Conservation (phyloP, 2,329 filamentous ascomycete genomes). For the Beauveria sp. region DNA sequence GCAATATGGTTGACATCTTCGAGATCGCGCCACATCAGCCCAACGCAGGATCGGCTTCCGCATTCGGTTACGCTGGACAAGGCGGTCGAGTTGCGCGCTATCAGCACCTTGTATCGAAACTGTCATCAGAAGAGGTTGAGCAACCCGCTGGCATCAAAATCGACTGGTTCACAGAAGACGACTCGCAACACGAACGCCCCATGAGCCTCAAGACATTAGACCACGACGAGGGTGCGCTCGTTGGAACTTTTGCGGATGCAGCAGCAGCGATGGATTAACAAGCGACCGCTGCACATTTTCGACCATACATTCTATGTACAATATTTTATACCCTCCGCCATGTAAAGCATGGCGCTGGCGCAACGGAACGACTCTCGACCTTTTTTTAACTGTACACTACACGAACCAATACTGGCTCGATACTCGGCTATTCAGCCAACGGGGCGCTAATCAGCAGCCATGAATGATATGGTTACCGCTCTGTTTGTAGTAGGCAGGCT, state of each 20-base stretch:
- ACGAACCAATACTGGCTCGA: not conserved
- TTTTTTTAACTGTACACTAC: conserved; percentile 3
- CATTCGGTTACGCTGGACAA: conserved; percentile 45
- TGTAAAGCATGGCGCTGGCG: not conserved
- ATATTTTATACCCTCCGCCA: conserved; percentile 7
- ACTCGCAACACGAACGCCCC: conserved; percentile 32
- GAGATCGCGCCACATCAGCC: conserved; percentile 51
- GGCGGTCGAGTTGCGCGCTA: conserved; percentile 50
- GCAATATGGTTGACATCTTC: conserved; percentile 62
- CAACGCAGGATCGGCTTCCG: conserved; percentile 25
- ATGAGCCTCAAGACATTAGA: conserved; percentile 27
- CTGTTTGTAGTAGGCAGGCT: not conserved
- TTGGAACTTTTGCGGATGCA: conserved; percentile 54
- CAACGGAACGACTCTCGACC: not conserved
- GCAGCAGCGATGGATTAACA: conserved; percentile 41
- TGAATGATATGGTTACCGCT: not conserved
- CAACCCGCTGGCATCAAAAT: conserved; percentile 36
- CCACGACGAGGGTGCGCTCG: conserved; percentile 35
- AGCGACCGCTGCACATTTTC: not conserved
- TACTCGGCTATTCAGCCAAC: not conserved
- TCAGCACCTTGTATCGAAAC: conserved; percentile 53
- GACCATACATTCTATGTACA: conserved; percentile 5
- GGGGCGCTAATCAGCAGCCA: not conserved
- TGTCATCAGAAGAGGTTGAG: conserved; percentile 38
- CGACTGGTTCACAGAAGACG: conserved; percentile 49